These are phyloP conservation scores for Tolypocladium tundrense DNA, from an alignment of 2,329 filamentous ascomycete species.

Conservation along the genomic window DNA sequence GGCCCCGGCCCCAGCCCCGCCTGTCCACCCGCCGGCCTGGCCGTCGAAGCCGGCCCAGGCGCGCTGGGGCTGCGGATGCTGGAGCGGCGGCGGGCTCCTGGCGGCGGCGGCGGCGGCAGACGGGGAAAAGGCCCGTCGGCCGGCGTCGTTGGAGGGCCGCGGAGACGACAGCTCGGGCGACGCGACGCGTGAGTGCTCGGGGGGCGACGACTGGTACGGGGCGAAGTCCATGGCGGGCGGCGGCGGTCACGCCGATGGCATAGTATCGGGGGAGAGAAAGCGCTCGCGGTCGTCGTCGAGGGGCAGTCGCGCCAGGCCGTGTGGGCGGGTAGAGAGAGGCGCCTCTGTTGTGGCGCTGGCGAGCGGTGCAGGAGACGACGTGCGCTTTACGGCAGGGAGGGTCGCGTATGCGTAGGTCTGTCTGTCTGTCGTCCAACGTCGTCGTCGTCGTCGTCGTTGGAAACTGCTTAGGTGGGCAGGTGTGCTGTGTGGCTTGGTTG, in stretches of 20 bases:
- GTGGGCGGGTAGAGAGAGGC: not conserved
- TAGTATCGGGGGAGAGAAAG: not conserved
- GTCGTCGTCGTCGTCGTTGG: not conserved
- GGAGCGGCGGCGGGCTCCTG: slow-evolving; percentile 30
- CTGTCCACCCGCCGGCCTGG: slow-evolving; percentile 16
- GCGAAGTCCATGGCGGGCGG: slow-evolving; percentile 71
- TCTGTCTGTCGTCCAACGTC: not conserved
- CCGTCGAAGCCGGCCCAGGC: slow-evolving; percentile 36
- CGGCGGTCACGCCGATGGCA: slow-evolving; percentile 1
- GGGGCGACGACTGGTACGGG: slow-evolving; percentile 87
- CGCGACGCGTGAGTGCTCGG: slow-evolving; percentile 71
- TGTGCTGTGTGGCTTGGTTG: not conserved
- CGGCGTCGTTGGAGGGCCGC: slow-evolving; percentile 43
- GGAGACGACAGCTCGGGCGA: slow-evolving; percentile 53
- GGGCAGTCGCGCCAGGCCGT: not conserved
- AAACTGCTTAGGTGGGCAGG: not conserved
- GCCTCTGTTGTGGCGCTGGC: not conserved
- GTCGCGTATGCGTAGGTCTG: not conserved
- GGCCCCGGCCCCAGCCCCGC: slow-evolving; percentile 4
- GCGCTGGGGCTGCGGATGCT: slow-evolving; percentile 46
- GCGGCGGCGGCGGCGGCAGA: slow-evolving; percentile 6
- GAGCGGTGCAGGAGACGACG: not conserved
- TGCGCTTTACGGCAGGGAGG: not conserved
- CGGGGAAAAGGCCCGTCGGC: slow-evolving; percentile 45
- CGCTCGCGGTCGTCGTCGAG: not conserved